Evolutionary conservation across 2,329 filamentous ascomycete genomes (phyloP).

Genomic region (Boeremia lycopersici): DNA sequence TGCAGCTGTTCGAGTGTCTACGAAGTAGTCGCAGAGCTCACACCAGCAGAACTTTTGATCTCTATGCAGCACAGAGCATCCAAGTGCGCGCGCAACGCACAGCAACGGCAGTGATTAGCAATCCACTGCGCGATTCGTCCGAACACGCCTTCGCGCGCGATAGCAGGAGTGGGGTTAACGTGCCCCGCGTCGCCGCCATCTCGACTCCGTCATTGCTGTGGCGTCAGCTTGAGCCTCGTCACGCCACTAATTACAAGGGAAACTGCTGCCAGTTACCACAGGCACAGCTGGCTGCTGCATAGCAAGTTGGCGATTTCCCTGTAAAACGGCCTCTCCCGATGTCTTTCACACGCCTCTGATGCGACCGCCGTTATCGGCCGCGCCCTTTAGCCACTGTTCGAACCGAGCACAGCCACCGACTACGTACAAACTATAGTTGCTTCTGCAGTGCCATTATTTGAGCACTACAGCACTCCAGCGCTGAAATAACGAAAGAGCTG

Average conservation of each 20-base stretch:
- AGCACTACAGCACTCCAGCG: too few relatives aligned
- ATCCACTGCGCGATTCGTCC: neutral
- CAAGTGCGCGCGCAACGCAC: neutral
- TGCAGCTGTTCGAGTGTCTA: neutral
- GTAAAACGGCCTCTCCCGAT: neutral
- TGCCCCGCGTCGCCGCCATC: neutral
- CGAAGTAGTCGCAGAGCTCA: neutral
- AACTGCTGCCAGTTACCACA: neutral
- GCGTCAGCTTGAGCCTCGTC: neutral
- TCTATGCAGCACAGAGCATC: neutral
- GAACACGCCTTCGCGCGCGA: slow-evolving; percentile 2
- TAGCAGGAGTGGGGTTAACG: slow-evolving; percentile 2
- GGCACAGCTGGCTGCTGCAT: neutral
- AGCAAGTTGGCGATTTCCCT: neutral
- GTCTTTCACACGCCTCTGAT: neutral
- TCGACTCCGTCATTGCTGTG: slow-evolving; percentile 3
- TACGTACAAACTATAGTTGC: too few relatives aligned
- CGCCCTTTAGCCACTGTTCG: neutral
- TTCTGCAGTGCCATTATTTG: too few relatives aligned
- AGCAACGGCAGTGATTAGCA: slow-evolving; percentile 1
- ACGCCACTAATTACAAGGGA: too few relatives aligned
- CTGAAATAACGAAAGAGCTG: too few relatives aligned
- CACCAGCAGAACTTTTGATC: neutral
- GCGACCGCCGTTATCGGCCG: slow-evolving; percentile 1
- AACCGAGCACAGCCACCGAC: too few relatives aligned